These are phyloP conservation scores for Talaromyces verruculosus DNA, from an alignment of 2,329 filamentous ascomycete species.

Conservation along the genomic window DNA sequence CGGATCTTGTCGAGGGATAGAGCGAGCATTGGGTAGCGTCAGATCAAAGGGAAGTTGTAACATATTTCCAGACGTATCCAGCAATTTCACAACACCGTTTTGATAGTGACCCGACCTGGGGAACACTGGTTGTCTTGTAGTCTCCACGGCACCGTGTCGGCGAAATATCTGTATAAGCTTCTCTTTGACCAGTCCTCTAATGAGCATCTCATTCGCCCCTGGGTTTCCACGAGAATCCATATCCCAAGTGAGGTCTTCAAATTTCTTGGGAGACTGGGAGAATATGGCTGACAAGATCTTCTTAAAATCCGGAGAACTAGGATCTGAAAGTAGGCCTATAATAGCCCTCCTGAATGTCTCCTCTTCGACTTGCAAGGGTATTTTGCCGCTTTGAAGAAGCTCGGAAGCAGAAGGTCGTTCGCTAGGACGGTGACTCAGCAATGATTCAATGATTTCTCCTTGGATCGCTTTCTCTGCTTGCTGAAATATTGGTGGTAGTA, in stretches of 20 bases:
- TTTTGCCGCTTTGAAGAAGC: conserved; percentile 77
- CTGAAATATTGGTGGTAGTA: conserved; percentile 71
- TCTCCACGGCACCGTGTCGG: conserved; percentile 84
- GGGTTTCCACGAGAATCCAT: conserved; percentile 59
- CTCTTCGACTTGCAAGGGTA: conserved; percentile 89
- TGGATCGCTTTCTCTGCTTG: conserved; percentile 67
- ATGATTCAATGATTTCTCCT: conserved; percentile 72
- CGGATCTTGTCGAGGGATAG: conserved; percentile 67
- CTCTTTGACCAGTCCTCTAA: conserved; percentile 72
- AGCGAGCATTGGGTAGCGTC: conserved; percentile 82
- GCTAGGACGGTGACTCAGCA: conserved; percentile 79
- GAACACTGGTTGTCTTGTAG: conserved; percentile 71
- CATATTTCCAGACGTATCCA: conserved; percentile 82
- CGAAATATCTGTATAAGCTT: conserved; percentile 76
- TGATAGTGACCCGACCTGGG: conserved; percentile 78
- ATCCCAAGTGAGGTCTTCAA: conserved; percentile 80
- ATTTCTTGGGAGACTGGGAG: conserved; percentile 69
- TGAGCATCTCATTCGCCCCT: conserved; percentile 56
- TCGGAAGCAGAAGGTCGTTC: conserved; percentile 80
- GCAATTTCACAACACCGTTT: conserved; percentile 70
- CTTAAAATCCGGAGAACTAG: conserved; percentile 81
- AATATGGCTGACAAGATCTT: conserved; percentile 89
- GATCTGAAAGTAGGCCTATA: conserved; percentile 71
- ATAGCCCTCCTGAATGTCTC: conserved; percentile 84
- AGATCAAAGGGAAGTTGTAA: conserved; percentile 93